Evolutionary conservation across 2,329 filamentous ascomycete species (phyloP), one percentile per base, ranked within the genome.

Genomic region (Colletotrichum paranaense): DNA sequence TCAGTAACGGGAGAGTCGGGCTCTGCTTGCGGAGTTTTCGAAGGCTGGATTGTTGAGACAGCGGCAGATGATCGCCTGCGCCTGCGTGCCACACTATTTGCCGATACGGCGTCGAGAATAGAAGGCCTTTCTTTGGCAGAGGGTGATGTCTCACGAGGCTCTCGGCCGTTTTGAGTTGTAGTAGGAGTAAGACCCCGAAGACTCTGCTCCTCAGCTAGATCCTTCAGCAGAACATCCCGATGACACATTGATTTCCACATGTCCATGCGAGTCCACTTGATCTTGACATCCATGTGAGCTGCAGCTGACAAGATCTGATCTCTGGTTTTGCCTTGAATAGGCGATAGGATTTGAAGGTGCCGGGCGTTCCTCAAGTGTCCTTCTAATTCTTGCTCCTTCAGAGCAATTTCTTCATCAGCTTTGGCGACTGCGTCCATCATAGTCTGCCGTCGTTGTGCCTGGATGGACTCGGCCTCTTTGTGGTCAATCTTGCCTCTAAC

Each of bases 231-330:
- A 73, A 98, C 95, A 78, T 98, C 96, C 55, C 93, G 92, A 81
- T 99, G 95, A 76, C 95, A 98, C 79, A 91, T 96, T 78, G 96
- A 90, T 67, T 92, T 93, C 95, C 95, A 98, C 24, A 98, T 97
- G 76, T 98, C 95, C 80, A 97, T 93, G 74, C 96, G 90, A n/a
- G 93, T 92, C 96, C 96, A 98, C 81, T 97, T 97, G 73, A 99
- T 85, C 80, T 96, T 95, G 4, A 95, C 95, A 68, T 95, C 92
- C 83, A 97, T 92, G 8, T 93, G 91, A 6, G 92, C 94, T 24
- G 97, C 96, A 22, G 95, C 93, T 75, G 93, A 88, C n/a, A 98
- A 88, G 67, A 98, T 89, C 72, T 95, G 90, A 73, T 98, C 96
- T 73, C 97, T 89, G 0, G 95, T 95, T 82, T 95, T 95, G n/a